phyloP scores from a whole-genome alignment of 371 early-diverging fungal species.

The Smittium culicis region DNA sequence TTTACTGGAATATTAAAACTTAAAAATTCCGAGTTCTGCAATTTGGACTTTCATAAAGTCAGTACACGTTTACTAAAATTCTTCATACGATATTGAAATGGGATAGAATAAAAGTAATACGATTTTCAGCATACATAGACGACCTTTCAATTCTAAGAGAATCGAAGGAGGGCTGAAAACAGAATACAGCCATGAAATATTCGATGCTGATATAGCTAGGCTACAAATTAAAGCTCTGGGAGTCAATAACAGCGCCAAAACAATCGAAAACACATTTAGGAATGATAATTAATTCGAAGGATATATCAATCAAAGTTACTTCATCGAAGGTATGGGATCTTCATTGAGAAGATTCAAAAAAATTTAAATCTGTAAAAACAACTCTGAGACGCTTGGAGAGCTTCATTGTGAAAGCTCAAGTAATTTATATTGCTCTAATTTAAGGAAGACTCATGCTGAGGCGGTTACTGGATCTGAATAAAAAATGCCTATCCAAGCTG shows the following conservation, averaged over 20 bases:
- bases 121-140: conserved; percentile 30
- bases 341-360: neutral
- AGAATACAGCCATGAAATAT: conserved; percentile 13
- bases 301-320: neutral
- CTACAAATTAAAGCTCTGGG: conserved; percentile 22
- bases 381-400: conserved; percentile 10
- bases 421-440: conserved; percentile 2
- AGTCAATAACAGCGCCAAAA: conserved; percentile 23
- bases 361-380: neutral
- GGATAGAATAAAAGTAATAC: conserved; percentile 20
- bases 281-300: conserved; percentile 22
- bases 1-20: conserved; percentile 29
- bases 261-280: conserved; percentile 25
- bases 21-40: conserved; percentile 34
- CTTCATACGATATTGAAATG: conserved; percentile 27
- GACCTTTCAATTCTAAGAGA: conserved; percentile 23
- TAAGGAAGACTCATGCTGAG: neutral
- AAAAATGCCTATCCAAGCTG: neutral
- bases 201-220: conserved; percentile 18
- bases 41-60: conserved; percentile 35
- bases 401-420: conserved; percentile 10
- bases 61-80: conserved; percentile 32
- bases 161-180: conserved; percentile 8
- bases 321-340: neutral
- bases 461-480: neutral